Evolutionary conservation across 192 early-diverging fungal species (phyloP), one percentile per base, ranked within the genome.

Genomic region (Coemansia sp.): DNA sequence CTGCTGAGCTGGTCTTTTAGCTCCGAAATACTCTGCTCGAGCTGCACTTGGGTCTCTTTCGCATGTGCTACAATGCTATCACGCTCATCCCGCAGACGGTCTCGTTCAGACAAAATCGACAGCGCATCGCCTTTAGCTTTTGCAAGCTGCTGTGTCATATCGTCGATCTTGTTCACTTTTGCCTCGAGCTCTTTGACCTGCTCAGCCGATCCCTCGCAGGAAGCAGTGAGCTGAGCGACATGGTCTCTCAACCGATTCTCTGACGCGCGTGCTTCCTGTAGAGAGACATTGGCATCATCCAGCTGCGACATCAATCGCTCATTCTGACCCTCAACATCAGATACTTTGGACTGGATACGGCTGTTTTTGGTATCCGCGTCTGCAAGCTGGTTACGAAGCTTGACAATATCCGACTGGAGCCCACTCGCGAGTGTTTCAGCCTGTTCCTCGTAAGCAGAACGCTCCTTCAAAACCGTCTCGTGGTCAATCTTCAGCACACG

Each of bases 21-120:
- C 27, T 70, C 69, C 1, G 73, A 62, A 13, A 70, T 20, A 13
- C 33, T 54, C 45, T 68, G 60, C 63, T 81, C 73, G 27, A 81
- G 55, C 44, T 60, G 64, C 10, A 53, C 48, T 41, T 74, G 77
- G 17, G 61, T 27, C 6, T 60, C 36, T 19, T 45, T 59, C 1
- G 72, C 36, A 2, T 57, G 68, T 41, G 61, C 41, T 0, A 36
- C 55, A 3, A 80, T 45, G 14, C 45, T 19, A 6, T 58, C 59
- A 31, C 62, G 55, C 19, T 61, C 47, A 6, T 22, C 31, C 33
- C 61, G 50, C 57, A 78, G 58, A 14, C 23, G 31, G 10, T 61
- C 53, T 44, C 59, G 62, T 7, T 72, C 64, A 2, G 38, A 40
- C 1, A 20, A 6, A 1, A 69, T 19, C 13, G 25, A 29, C 19